Evolutionary conservation across 1,284 basidiomycete species (phyloP), one percentile per base, ranked within the genome.

Genomic region (Thelephora terrestris): DNA sequence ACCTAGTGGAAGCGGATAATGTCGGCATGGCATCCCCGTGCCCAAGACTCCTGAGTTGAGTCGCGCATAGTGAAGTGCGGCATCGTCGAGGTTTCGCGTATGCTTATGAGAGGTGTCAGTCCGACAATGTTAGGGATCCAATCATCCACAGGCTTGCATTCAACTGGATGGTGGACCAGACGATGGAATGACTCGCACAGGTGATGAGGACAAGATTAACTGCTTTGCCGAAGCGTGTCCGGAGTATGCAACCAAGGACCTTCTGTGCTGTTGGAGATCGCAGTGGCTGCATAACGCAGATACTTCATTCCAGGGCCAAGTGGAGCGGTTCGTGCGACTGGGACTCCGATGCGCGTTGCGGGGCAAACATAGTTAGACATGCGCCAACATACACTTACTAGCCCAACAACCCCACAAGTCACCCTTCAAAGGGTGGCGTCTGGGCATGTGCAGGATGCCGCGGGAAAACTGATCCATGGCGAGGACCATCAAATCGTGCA

Each of bases 381-480:
- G n/a, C n/a, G n/a, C n/a, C n/a, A n/a, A n/a, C n/a, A n/a, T n/a
- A n/a, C n/a, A n/a, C n/a, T n/a, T n/a, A n/a, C n/a, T n/a, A n/a
- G n/a, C n/a, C n/a, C n/a, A n/a, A n/a, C n/a, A n/a, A n/a, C n/a
- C n/a, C n/a, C n/a, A n/a, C n/a, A n/a, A n/a, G n/a, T n/a, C n/a
- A n/a, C n/a, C n/a, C n/a, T n/a, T n/a, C n/a, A n/a, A n/a, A n/a
- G n/a, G n/a, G n/a, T n/a, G n/a, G n/a, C 34, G 32, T 9, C 45
- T 29, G 3, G 80, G 80, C 79, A 82, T 81, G 59, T 80, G 75
- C 58, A 84, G 76, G 51, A 82, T 80, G 3, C 79, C 80, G 23
- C 79, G 67, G 7, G 74, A 74, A 58, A 82, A 80, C 54, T 81
- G 80, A 58, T 82, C 80, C 67, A 78, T 75, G 10, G 80, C 79